phyloP scores from a whole-genome alignment of 345 rosid species.

The Nasturtium officinale region DNA sequence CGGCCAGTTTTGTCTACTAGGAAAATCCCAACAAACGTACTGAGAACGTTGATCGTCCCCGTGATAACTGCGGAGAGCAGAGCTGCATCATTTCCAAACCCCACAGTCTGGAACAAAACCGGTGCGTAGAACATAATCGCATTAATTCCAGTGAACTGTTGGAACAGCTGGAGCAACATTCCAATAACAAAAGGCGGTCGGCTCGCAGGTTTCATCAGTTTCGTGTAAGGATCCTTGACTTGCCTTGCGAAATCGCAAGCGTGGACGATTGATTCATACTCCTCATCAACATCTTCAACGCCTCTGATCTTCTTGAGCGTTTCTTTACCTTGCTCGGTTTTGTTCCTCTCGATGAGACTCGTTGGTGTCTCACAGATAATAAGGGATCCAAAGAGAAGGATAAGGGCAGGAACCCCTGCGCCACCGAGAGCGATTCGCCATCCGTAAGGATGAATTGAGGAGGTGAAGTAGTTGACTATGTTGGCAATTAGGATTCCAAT shows the following conservation, averaged over 20 bases:
- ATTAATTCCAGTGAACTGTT: constrained; percentile 69
- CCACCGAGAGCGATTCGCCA: constrained; percentile 57
- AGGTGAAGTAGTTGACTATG: constrained; percentile 52
- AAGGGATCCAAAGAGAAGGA: constrained; percentile 56
- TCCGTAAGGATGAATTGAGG: constrained; percentile 51
- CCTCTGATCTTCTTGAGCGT: constrained; percentile 58
- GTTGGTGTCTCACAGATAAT: constrained; percentile 64
- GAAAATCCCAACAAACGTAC: constrained; percentile 63
- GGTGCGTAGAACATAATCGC: constrained; percentile 62
- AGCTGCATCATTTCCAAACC: constrained; percentile 60
- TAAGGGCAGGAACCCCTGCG: constrained; percentile 50
- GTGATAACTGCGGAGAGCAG: constrained; percentile 65
- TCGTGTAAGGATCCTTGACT: constrained; percentile 55
- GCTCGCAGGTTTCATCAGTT: constrained; percentile 51
- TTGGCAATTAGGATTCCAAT: constrained; percentile 60
- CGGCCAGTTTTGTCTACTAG: constrained; percentile 60
- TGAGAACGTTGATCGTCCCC: constrained; percentile 57
- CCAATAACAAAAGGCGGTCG: constrained; percentile 57
- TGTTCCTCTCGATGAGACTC: constrained; percentile 56
- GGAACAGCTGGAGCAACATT: constrained; percentile 58
- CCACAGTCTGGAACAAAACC: constrained; percentile 65
- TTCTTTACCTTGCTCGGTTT: constrained; percentile 46
- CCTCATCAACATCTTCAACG: constrained; percentile 50
- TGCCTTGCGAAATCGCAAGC: constrained; percentile 49
- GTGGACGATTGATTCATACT: constrained; percentile 45